phyloP scores from a whole-genome alignment of 805 yeast species.

The Zygosaccharomyces kombuchaensis region DNA sequence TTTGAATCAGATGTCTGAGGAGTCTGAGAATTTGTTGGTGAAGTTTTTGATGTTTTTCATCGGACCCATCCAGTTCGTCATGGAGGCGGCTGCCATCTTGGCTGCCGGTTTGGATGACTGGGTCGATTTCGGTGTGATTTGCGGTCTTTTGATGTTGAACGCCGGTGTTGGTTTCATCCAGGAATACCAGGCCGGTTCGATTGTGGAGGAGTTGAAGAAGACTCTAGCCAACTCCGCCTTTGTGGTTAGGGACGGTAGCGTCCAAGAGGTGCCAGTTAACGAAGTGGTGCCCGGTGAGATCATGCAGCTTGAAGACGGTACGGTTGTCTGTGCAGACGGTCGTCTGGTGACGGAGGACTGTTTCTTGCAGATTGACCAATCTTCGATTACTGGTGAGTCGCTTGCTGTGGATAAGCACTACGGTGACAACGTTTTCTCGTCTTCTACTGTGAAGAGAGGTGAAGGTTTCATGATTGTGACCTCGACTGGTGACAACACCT shows the following conservation, averaged over 20 bases:
- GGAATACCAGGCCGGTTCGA: constrained; percentile 97
- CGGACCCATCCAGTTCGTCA: constrained; percentile 95
- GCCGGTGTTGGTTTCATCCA: constrained; percentile 95
- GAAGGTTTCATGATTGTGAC: constrained; percentile 91
- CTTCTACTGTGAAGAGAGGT: constrained; percentile 94
- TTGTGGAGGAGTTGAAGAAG: constrained; percentile 93
- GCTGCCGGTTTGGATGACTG: constrained; percentile 97
- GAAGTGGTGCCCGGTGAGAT: constrained; percentile 96
- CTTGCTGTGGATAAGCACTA: constrained; percentile 87
- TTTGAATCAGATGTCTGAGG: constrained; percentile 87
- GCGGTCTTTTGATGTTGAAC: constrained; percentile 79
- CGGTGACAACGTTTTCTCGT: constrained; percentile 86
- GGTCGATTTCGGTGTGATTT: constrained; percentile 98
- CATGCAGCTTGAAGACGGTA: constrained; percentile 87
- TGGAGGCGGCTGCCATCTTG: constrained; percentile 93
- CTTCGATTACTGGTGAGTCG: constrained; percentile 97
- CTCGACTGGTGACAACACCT: constrained; percentile 93
- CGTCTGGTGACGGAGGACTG: constrained; percentile 80
- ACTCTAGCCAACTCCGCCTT: constrained; percentile 87
- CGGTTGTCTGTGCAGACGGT: constrained; percentile 91
- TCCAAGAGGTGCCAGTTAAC: constrained; percentile 70
- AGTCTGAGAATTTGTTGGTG: constrained; percentile 69
- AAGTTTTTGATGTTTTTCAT: constrained; percentile 85
- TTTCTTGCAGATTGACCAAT: constrained; percentile 89
- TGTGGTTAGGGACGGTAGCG: constrained; percentile 77